Percentiles rank a stretch among this genome's conserved stretches.
Conservation (phyloP, 148 eudicot species). For the Linanthus parryae region DNA sequence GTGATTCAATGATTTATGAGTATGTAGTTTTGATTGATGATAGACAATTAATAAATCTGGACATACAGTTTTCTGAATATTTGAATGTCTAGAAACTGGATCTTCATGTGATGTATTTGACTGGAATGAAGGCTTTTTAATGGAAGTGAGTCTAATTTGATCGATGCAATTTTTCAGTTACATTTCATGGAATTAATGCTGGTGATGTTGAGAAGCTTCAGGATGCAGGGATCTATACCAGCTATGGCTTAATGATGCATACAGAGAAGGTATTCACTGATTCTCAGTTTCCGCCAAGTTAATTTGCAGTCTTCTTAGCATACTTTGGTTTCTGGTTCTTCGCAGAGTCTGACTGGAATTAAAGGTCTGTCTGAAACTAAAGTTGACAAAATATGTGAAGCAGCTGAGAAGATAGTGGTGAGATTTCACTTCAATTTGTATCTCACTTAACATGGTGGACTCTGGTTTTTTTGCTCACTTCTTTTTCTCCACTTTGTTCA, state of each 20-base stretch:
- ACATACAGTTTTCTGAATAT: no score
- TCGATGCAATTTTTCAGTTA: slow-evolving; percentile 31
- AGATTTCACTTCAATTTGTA: slow-evolving; percentile 16
- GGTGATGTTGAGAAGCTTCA: slow-evolving; percentile 15
- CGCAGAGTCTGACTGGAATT: slow-evolving; percentile 80
- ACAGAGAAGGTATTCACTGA: slow-evolving; percentile 57
- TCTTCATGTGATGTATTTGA: neutral
- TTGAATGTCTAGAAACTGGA: neutral
- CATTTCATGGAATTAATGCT: slow-evolving; percentile 42
- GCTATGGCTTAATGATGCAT: slow-evolving; percentile 69
- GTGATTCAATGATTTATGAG: no score
- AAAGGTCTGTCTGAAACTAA: slow-evolving; percentile 98
- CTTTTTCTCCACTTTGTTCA: slow-evolving; percentile 11
- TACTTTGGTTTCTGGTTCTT: neutral
- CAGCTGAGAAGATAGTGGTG: slow-evolving; percentile 95
- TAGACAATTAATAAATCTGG: no score
- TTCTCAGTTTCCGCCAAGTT: neutral
- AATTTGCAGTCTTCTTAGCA: neutral
- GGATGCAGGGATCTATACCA: slow-evolving; percentile 13
- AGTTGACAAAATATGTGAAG: slow-evolving; percentile 96
- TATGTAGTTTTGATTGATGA: no score
- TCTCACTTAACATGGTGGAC: neutral
- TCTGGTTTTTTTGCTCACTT: neutral
- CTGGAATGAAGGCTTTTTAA: neutral
- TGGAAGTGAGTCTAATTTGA: no score